phyloP scores from a whole-genome alignment of 2,329 filamentous ascomycete genomes.

The Fusarium hostae region DNA sequence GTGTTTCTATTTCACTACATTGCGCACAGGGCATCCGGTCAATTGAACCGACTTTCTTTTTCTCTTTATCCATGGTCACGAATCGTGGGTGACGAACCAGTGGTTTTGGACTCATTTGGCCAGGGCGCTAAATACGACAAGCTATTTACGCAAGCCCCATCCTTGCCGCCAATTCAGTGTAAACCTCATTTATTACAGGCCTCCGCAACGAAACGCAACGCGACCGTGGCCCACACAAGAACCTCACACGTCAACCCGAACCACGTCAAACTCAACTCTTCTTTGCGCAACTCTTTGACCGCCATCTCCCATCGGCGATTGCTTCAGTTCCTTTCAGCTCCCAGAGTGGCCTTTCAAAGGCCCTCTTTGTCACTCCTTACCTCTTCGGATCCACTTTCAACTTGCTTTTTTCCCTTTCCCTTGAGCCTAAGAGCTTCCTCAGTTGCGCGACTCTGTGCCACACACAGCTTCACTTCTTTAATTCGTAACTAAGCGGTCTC shows the following conservation, averaged over 20 bases:
- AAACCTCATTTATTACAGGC: conserved; percentile 31
- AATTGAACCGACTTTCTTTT: not conserved
- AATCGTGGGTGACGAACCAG: conserved; percentile 18
- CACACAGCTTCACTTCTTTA: conserved; percentile 19
- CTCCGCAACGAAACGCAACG: conserved; percentile 33
- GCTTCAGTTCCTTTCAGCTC: conserved; percentile 18
- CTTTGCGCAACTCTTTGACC: conserved; percentile 21
- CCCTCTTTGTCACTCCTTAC: conserved; percentile 27
- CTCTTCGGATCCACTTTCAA: conserved; percentile 2
- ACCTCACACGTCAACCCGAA: conserved; percentile 23
- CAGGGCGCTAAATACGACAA: conserved; percentile 30
- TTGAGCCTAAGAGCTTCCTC: conserved; percentile 1
- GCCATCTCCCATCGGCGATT: conserved; percentile 32
- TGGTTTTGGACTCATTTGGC: conserved; percentile 7
- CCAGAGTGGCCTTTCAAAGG: conserved; percentile 18
- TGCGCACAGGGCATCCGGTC: conserved; percentile 17
- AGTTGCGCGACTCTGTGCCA: conserved; percentile 22
- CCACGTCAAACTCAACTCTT: conserved; percentile 14
- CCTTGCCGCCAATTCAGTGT: conserved; percentile 3
- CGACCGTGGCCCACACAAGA: conserved; percentile 40
- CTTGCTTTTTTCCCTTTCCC: conserved; percentile 19
- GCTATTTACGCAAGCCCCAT: conserved; percentile 14
- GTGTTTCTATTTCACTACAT: not conserved
- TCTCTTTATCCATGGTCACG: not conserved
- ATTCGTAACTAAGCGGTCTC: conserved; percentile 1